Conservation (phyloP, 768 basidiomycete species). For the Boletus vinaceobasis region DNA sequence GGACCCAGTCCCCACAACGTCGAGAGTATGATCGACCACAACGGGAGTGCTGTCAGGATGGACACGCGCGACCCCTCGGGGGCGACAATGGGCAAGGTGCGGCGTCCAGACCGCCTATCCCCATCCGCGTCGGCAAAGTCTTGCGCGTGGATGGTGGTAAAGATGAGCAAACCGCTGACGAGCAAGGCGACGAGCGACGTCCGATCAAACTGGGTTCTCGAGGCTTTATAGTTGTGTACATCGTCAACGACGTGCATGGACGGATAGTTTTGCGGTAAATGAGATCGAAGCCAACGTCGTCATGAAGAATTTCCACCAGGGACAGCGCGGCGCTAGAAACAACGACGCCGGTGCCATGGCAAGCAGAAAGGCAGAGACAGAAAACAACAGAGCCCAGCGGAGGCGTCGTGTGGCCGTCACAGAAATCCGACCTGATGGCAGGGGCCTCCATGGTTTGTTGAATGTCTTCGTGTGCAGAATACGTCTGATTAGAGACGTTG, state of each 20-base stretch:
- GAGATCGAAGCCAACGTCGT: slow-evolving; percentile 27
- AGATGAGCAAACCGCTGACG: slow-evolving; percentile 29
- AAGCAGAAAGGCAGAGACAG: slow-evolving; percentile 26
- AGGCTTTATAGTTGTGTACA: neutral
- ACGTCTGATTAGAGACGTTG: slow-evolving; percentile 33
- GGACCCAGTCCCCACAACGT: slow-evolving; percentile 8
- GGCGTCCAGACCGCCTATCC: slow-evolving; percentile 28
- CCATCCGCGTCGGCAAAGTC: slow-evolving; percentile 35
- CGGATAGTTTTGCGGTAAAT: neutral
- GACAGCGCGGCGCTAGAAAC: slow-evolving; percentile 23
- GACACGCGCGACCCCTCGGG: slow-evolving; percentile 14
- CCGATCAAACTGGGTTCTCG: slow-evolving; percentile 5
- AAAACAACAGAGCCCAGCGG: slow-evolving; percentile 32
- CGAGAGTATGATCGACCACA: slow-evolving; percentile 8
- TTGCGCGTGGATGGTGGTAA: slow-evolving; percentile 38
- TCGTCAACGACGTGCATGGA: neutral
- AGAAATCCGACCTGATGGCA: slow-evolving; percentile 35
- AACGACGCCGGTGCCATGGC: slow-evolving; percentile 18
- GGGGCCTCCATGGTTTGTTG: slow-evolving; percentile 37
- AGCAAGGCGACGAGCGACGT: slow-evolving; percentile 18
- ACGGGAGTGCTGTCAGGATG: slow-evolving; percentile 11
- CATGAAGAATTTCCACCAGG: slow-evolving; percentile 24
- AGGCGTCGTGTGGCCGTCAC: slow-evolving; percentile 17
- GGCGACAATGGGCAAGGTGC: slow-evolving; percentile 28
- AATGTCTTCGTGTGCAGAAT: slow-evolving; percentile 28